Conservation (phyloP, 2,329 filamentous ascomycete genomes). For the Sporothrix pseudoabietina region DNA sequence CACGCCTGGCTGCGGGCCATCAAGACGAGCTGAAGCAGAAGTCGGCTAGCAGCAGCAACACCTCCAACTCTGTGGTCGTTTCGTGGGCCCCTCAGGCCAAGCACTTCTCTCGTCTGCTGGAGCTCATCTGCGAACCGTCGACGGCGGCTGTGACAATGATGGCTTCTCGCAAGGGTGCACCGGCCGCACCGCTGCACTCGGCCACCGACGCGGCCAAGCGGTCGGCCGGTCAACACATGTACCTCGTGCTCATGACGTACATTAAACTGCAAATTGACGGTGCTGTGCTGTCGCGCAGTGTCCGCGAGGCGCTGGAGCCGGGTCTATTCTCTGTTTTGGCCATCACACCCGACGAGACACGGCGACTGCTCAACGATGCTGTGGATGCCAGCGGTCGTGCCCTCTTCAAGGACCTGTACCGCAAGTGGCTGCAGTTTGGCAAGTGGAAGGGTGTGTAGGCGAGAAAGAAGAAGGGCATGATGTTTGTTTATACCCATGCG, state of each 20-base stretch:
- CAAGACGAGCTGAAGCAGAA: slow-evolving; percentile 34
- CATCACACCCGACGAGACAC: slow-evolving; percentile 57
- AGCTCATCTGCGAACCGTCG: slow-evolving; percentile 55
- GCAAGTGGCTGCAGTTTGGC: slow-evolving; percentile 62
- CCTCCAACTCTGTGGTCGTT: slow-evolving; percentile 34
- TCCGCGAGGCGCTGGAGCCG: slow-evolving; percentile 59
- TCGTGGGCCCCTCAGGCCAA: slow-evolving; percentile 51
- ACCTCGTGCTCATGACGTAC: slow-evolving; percentile 60
- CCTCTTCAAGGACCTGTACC: slow-evolving; percentile 61
- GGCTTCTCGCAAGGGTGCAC: slow-evolving; percentile 8
- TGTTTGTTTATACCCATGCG: slow-evolving; percentile 4
- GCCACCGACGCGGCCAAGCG: slow-evolving; percentile 63
- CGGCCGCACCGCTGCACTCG: slow-evolving; percentile 52
- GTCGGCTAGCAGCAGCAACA: slow-evolving; percentile 35
- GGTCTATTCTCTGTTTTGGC: slow-evolving; percentile 62
- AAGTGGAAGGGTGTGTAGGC: slow-evolving; percentile 62
- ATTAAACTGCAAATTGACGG: slow-evolving; percentile 62
- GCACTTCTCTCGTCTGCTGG: slow-evolving; percentile 42
- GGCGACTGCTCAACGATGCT: slow-evolving; percentile 60
- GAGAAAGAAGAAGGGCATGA: background rate
- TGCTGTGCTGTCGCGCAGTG: slow-evolving; percentile 49
- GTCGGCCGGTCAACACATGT: slow-evolving; percentile 64
- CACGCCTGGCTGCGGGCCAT: slow-evolving; percentile 51
- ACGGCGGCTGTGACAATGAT: slow-evolving; percentile 54
- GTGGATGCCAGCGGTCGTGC: slow-evolving; percentile 62